Evolutionary conservation across 495 filamentous ascomycete genomes (phyloP), one percentile per base, ranked within the genome.

Genomic region (Aspergillus nidulans): DNA sequence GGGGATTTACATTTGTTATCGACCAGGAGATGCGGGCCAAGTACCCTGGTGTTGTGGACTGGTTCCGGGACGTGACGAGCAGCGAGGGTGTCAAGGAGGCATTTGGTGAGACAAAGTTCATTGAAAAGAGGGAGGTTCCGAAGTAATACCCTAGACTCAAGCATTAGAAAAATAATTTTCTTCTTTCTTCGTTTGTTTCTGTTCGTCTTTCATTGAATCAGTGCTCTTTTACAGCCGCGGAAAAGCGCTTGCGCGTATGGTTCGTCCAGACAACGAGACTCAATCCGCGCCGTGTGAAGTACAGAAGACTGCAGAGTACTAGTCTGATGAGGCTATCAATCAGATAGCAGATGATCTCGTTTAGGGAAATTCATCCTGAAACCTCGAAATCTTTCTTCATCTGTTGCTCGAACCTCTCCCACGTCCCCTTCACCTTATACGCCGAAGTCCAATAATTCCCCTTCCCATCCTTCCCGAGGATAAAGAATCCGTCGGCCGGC

Each of bases 21-120:
- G 80, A 83, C 65, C 64, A 56, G 1, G 79, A 83, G 68, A 74
- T 77, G 71, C 67, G 78, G 41, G 64, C 68, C 52, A 67, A 66
- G 51, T 68, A 69, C 49, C 80, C 82, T 9, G 63, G 58, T 21
- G 53, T 72, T 1, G 63, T 79, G 26, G 69, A 55, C 0, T 84
- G 77, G 67, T 68, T 76, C 55, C 63, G 76, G 60, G 61, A 69
- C 10, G 60, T 73, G 4, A 54, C 75, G 19, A 72, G 64, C 46
- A 61, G 69, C 1, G 73, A 80, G 6, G 79, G 74, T 49, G 64
- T 82, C 47, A 79, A 74, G 73, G 60, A 76, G 70, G 64, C 73
- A 6, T 76, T 81, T 65, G 76, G 75, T 0, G 70, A 73, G 57
- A 58, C 77, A 47, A 60, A 56, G 45, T 62, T 76, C n/a, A 58